Conservation (phyloP, 495 filamentous ascomycete species). For the Hyaloscypha hepaticicola region DNA sequence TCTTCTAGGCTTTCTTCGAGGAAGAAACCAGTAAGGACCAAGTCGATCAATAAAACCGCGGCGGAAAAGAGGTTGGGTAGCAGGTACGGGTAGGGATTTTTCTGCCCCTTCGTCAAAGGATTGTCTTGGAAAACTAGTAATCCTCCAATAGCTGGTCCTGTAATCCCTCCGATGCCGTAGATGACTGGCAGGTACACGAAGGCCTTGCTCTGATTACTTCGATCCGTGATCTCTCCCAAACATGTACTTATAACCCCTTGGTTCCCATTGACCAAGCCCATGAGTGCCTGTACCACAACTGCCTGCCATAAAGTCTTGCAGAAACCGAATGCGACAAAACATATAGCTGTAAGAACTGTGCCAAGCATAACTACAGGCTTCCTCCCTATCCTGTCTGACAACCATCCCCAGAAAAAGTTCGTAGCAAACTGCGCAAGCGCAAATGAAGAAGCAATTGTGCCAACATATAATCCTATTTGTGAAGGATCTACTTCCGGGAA, state of each 20-base stretch:
- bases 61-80: slow-evolving; percentile 79
- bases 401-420: slow-evolving; percentile 91
- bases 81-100: slow-evolving; percentile 75
- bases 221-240: slow-evolving; percentile 91
- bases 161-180: slow-evolving; percentile 91
- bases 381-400: slow-evolving; percentile 85
- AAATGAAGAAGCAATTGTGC: slow-evolving; percentile 84
- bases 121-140: slow-evolving; percentile 63
- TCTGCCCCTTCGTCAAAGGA: slow-evolving; percentile 44
- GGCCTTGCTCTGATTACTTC: slow-evolving; percentile 85
- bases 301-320: slow-evolving; percentile 80
- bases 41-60: slow-evolving; percentile 65
- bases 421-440: slow-evolving; percentile 89
- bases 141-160: slow-evolving; percentile 87
- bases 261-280: slow-evolving; percentile 94
- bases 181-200: slow-evolving; percentile 92
- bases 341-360: slow-evolving; percentile 73
- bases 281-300: slow-evolving; percentile 77
- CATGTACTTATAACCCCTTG: slow-evolving; percentile 83
- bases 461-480: slow-evolving; percentile 85
- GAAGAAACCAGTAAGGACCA: slow-evolving; percentile 70
- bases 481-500: slow-evolving; percentile 75
- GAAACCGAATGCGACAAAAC: slow-evolving; percentile 87
- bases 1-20: slow-evolving; percentile 88
- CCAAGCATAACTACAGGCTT: slow-evolving; percentile 92